Conservation (phyloP, 2,329 filamentous ascomycete species). For the Myriosclerotinia curreyana region DNA sequence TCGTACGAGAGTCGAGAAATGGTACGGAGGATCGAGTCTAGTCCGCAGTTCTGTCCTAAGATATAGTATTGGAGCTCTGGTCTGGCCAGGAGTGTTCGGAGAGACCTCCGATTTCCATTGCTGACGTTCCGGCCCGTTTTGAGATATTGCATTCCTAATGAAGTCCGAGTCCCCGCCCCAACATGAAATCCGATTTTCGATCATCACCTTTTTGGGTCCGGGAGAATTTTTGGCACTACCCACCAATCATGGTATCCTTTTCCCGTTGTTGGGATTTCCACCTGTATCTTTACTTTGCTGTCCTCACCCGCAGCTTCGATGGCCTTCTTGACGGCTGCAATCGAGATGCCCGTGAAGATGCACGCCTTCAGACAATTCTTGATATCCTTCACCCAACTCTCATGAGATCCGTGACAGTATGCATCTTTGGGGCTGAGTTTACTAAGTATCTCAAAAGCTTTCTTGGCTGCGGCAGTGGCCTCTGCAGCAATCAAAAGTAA, state of each 20-base stretch:
- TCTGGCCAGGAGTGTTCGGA: not conserved
- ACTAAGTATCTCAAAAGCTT: conserved; percentile 55
- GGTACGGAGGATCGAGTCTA: not conserved
- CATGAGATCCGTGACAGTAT: conserved; percentile 56
- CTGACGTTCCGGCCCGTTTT: not conserved
- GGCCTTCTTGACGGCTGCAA: conserved; percentile 58
- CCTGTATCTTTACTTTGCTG: conserved; percentile 42
- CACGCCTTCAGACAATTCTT: conserved; percentile 65
- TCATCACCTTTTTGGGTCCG: conserved; percentile 1
- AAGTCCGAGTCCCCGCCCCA: conserved; percentile 7
- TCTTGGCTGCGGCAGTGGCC: conserved; percentile 43
- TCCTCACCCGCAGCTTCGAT: conserved; percentile 42
- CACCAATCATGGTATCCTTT: conserved; percentile 63
- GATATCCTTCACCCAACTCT: conserved; percentile 58
- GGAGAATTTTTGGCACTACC: conserved; percentile 51
- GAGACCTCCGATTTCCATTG: not conserved
- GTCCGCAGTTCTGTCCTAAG: not conserved
- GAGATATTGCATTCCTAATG: not conserved
- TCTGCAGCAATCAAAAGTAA: conserved; percentile 40
- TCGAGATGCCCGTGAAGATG: conserved; percentile 65
- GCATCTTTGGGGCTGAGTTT: conserved; percentile 51
- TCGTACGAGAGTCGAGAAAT: not conserved
- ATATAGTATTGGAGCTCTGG: not conserved
- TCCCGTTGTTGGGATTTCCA: conserved; percentile 52
- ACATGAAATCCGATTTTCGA: not conserved